Conservation (phyloP, 1,139 yeast species). For the Geotrichum klebahnii region DNA sequence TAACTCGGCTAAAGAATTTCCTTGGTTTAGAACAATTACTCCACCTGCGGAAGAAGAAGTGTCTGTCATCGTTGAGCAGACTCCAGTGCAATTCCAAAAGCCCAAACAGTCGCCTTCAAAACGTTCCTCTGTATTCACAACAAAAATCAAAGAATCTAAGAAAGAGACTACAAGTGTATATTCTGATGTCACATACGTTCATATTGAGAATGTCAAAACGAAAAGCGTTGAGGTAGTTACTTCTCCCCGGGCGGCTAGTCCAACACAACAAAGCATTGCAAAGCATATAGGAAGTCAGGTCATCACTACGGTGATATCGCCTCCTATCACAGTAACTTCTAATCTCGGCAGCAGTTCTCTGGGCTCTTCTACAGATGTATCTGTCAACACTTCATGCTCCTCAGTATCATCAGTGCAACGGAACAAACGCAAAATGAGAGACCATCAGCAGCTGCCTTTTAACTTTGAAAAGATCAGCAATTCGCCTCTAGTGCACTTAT, state of each 20-base stretch:
- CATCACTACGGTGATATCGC: background rate
- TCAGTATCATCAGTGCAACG: background rate
- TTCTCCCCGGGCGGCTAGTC: background rate
- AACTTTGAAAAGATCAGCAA: background rate
- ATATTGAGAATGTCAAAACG: slow-evolving; percentile 7
- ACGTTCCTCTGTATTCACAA: background rate
- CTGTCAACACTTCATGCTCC: background rate
- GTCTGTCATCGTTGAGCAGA: background rate
- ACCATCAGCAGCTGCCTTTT: too few relatives aligned
- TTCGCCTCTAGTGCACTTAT: background rate
- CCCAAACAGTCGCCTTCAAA: background rate
- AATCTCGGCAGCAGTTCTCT: background rate
- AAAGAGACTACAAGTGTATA: slow-evolving; percentile 2
- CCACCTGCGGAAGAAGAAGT: slow-evolving; percentile 4
- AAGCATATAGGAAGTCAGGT: background rate
- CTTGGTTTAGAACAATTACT: slow-evolving; percentile 16
- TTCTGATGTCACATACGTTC: slow-evolving; percentile 8
- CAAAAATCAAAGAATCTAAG: background rate
- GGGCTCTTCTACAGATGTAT: background rate
- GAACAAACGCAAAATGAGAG: slow-evolving; percentile 5
- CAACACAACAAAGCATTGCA: background rate
- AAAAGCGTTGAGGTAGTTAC: background rate
- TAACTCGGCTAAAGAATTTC: slow-evolving; percentile 9
- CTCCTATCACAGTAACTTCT: background rate
- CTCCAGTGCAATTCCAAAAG: background rate